Base-by-base conservation (phyloP, 192 early-diverging fungal species). In the Lobosporangium transversale region DNA sequence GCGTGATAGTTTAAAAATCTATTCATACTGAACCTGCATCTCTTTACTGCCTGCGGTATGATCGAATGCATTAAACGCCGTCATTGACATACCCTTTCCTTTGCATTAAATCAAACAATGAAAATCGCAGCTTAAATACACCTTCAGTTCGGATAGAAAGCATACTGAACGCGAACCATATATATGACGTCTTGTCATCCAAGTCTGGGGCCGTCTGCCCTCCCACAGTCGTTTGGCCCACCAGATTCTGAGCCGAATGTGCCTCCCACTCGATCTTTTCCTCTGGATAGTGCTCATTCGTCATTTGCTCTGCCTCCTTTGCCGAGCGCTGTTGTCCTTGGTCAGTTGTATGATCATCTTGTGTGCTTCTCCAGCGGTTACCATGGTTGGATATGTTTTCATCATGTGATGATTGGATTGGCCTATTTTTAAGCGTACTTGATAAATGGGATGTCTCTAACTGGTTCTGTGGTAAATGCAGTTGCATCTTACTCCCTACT, bases 141-240 rank as follows among this genome's bases (percentile, higher is more conserved):
- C 90, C 90, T 78, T 92, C 90, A 1, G 88, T 90, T 31, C 90
- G 80, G 32, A 92, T 83, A 1, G 87, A 89, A 44, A 92, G 70
- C 56, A 86, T 87, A 54, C 88, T 89, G 79, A 92, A 90, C 27
- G 90, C 87, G 56, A 92, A 92, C 58, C 86, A 92, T 31, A 90
- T 86, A 44, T 62, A 44, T 0, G 82, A 84, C 37, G 85, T 70
- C 14, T 83, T 64, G 63, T 85, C 84, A 43, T 89, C 76, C 21
- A 85, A 60, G 69, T 89, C 87, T 60, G 86, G 87, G 10, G 69
- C 69, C 3, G 31, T 33, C 35, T 71, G 69, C 8, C 69, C 69
- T 15, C 54, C 54, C 24, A 71, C 69, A 5, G 69, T 62, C 0
- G 69, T 71, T 24, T 71, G 69, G 11, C 69, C 69, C 2, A 71